A percentile compares a stretch with the other conserved stretches of the same genome.
Evolutionary conservation across 169 alveolate genomes (phyloP).

Genomic region (Babesia bigemina): DNA sequence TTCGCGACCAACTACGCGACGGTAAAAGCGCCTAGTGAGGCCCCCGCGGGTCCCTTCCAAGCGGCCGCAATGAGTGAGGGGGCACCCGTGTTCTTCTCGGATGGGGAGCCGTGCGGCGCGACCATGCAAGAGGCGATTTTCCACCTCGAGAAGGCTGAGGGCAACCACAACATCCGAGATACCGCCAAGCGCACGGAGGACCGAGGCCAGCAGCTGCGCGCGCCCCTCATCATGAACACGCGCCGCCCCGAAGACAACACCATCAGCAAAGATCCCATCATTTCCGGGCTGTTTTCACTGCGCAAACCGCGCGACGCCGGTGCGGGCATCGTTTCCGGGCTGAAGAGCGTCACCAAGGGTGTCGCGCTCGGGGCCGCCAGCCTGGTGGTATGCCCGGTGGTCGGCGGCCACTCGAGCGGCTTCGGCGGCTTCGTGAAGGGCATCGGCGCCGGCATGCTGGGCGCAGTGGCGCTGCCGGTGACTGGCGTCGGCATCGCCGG

Average conservation of each 20-base stretch:
- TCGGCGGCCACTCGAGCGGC: constrained; percentile 87
- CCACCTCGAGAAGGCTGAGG: constrained; percentile 51
- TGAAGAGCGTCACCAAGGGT: constrained; percentile 88
- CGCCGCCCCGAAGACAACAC: constrained; percentile 19
- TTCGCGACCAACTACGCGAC: too few species aligned
- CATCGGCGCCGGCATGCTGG: constrained; percentile 86
- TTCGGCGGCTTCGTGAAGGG: constrained; percentile 88
- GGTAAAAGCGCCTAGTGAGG: neutral
- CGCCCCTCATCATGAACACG: constrained; percentile 20
- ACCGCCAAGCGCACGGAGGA: neutral
- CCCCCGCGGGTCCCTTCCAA: neutral
- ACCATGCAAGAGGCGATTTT: constrained; percentile 28
- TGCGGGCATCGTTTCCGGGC: constrained; percentile 86
- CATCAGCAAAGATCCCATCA: constrained; percentile 29
- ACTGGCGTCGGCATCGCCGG: constrained; percentile 88
- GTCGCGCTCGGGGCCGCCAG: constrained; percentile 87
- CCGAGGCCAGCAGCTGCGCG: constrained; percentile 1
- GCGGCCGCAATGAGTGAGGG: neutral
- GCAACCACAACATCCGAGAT: neutral
- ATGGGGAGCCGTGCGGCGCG: constrained; percentile 11
- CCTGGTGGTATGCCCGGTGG: constrained; percentile 85
- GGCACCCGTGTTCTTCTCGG: neutral
- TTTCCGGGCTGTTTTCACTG: constrained; percentile 79
- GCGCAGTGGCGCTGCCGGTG: constrained; percentile 86
- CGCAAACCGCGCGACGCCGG: constrained; percentile 81